Evolutionary conservation across 2,329 filamentous ascomycete genomes (phyloP).

Genomic region (Pezizomycotina sp.): DNA sequence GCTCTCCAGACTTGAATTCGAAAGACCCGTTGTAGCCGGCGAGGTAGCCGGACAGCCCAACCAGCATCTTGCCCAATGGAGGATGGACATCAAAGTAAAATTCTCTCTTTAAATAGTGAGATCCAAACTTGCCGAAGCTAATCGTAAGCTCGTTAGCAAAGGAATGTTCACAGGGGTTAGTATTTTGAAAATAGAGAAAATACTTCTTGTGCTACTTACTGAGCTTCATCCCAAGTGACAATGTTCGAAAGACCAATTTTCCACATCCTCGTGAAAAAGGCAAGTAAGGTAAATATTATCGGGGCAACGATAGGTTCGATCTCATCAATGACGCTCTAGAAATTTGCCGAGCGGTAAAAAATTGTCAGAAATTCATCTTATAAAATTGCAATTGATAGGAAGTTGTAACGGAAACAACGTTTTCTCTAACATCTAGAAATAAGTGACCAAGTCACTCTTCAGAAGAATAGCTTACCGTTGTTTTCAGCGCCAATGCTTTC

Average conservation of each 20-base stretch:
- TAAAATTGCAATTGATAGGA: no score
- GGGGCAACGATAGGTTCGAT: slow-evolving; percentile 48
- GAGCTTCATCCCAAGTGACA: slow-evolving; percentile 49
- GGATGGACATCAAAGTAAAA: slow-evolving; percentile 98
- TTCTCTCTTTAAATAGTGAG: slow-evolving; percentile 96
- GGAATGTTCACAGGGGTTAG: slow-evolving; percentile 24
- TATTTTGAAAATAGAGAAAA: slow-evolving; percentile 2
- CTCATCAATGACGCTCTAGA: slow-evolving; percentile 38
- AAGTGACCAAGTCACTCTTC: no score
- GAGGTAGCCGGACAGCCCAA: slow-evolving; percentile 86
- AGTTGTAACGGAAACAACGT: no score
- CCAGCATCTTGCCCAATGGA: slow-evolving; percentile 94
- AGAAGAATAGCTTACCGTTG: no score
- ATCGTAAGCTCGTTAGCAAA: slow-evolving; percentile 4
- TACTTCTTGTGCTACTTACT: slow-evolving; percentile 33
- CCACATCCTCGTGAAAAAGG: slow-evolving; percentile 50
- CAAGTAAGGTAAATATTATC: slow-evolving; percentile 43
- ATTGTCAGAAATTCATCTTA: no score
- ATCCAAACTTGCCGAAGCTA: slow-evolving; percentile 92
- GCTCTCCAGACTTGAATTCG: slow-evolving; percentile 97
- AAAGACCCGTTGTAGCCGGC: slow-evolving; percentile 98
- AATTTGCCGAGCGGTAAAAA: no score
- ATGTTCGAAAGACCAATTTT: slow-evolving; percentile 53
- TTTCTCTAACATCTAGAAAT: no score
- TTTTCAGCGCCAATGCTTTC: no score